Evolutionary conservation across 164 flowering plant genomes (phyloP).

Genomic region (Piper longum): DNA sequence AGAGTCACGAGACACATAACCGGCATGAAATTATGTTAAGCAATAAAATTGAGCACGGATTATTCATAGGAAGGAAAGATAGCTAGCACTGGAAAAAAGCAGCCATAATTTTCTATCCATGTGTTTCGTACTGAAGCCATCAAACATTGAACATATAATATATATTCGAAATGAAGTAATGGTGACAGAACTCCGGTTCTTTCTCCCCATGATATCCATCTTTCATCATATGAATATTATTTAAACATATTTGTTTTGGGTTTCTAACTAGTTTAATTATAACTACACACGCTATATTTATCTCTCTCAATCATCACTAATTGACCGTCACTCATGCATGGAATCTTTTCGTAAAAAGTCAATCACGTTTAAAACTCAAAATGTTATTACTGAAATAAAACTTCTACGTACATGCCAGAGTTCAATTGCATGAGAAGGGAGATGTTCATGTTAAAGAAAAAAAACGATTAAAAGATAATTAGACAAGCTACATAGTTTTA

Average conservation of each 20-base stretch:
- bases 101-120: not conserved
- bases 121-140: not conserved
- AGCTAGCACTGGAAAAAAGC: not conserved
- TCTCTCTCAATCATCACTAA: not conserved
- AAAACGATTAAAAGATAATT: too few species aligned
- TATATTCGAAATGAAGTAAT: not conserved
- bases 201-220: not conserved
- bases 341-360: too few species aligned
- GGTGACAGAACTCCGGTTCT: not conserved
- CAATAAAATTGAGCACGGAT: not conserved
- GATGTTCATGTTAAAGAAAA: too few species aligned
- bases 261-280: not conserved
- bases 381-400: too few species aligned
- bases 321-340: not conserved
- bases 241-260: not conserved
- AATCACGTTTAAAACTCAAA: too few species aligned
- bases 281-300: not conserved
- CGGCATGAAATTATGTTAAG: not conserved
- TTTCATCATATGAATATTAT: not conserved
- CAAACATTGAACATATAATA: too few species aligned
- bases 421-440: too few species aligned
- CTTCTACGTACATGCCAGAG: too few species aligned
- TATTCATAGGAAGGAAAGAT: too few species aligned
- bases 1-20: too few species aligned
- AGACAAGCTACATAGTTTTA: too few species aligned